Base-by-base conservation (phyloP, 1,284 basidiomycete genomes). In the Rhodotorula sp. region DNA sequence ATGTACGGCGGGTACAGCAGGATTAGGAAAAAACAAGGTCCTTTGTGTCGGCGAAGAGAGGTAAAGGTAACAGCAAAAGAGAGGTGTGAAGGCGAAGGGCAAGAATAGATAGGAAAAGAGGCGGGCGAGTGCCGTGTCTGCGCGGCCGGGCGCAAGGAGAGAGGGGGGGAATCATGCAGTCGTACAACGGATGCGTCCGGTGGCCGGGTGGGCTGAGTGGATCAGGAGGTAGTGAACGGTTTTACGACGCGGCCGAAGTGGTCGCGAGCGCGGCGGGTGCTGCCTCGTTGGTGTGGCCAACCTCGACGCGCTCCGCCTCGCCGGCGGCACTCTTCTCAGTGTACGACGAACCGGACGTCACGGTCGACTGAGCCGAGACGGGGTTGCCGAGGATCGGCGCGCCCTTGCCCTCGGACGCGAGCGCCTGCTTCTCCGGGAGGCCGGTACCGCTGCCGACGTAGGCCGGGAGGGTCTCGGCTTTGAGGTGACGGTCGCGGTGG, bases 391-490 rank as follows among this genome's bases (percentile, higher is more conserved):
- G 67, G 62, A 66, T 34, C 34, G 71, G 67, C 7, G 67, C 67
- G 47, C 60, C 64, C 61, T 66, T 69, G 49, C n/a, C 7, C 47
- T 69, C 67, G 20, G 57, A 49, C 43, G 29, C n/a, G 34, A 69
- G 52, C 16, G 71, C 71, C 58, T 52, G 48, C 71, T 72, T 72
- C 58, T 72, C 71, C 15, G 67, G 51, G 5, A 14, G 20, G 21
- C 51, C 39, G 20, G 64, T 62, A 14, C 69, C 72, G 54, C 20
- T 31, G 12, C 68, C 68, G 20, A 64, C 49, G 68, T 76, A 76
- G 5, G 59, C 61, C 16, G 74, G 74, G 26, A 76, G 65, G 20
- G 68, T 65, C 65, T 76, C 74, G 58, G 71, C 67, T 47, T 65
- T 59, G 16, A 65, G 52, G 39, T 61, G 39, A 56, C 31, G n/a